phyloP scores from a whole-genome alignment of 148 eudicot species.

The Chenopodium quinoa region DNA sequence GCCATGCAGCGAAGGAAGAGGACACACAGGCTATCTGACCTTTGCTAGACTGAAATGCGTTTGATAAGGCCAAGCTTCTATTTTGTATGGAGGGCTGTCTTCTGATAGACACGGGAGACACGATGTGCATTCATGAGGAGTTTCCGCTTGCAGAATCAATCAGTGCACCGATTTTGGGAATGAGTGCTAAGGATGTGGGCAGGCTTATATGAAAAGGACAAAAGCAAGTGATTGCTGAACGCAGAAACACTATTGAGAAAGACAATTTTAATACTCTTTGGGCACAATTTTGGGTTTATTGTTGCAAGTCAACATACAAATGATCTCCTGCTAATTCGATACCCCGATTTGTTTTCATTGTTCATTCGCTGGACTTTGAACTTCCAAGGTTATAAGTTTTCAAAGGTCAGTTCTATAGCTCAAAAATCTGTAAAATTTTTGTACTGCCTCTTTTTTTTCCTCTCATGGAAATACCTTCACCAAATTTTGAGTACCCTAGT shows the following conservation, averaged over 20 bases:
- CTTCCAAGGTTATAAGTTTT: not conserved
- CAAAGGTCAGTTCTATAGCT: not conserved
- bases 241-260: not conserved
- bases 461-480: not conserved
- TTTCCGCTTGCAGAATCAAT: not conserved
- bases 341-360: too few species aligned
- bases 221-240: not conserved
- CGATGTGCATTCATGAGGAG: not conserved
- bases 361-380: too few species aligned
- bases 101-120: not conserved
- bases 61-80: slow-evolving; percentile 1
- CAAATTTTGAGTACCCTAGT: not conserved
- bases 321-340: not conserved
- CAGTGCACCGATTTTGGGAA: not conserved
- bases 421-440: too few species aligned
- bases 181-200: not conserved
- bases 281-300: not conserved
- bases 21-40: slow-evolving; percentile 91
- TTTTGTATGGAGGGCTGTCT: not conserved
- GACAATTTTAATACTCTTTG: not conserved
- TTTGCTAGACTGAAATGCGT: slow-evolving; percentile 76
- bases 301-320: not conserved
- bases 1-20: slow-evolving; percentile 71
- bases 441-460: too few species aligned
- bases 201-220: too few species aligned